Percentiles rank a stretch among this genome's conserved stretches.
Conservation (phyloP, 208 protist genomes). For the Spongospora subterranea region DNA sequence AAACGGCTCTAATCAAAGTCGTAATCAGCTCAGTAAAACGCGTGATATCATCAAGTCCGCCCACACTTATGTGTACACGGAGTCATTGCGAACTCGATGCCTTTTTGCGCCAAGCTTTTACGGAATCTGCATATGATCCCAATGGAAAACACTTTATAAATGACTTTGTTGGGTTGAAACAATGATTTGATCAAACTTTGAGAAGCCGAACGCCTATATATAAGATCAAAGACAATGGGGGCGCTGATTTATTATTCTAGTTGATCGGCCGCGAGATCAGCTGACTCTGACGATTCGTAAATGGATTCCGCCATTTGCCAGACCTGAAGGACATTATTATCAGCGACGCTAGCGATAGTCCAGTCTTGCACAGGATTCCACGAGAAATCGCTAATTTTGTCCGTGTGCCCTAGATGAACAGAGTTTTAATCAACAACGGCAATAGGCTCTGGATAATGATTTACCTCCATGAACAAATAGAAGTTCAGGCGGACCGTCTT, state of each 20-base stretch:
- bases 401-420: slow-evolving; percentile 88
- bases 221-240: not conserved
- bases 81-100: too few species aligned
- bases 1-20: not conserved
- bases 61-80: too few species aligned
- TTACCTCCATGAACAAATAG: slow-evolving; percentile 88
- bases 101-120: too few species aligned
- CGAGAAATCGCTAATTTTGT: slow-evolving; percentile 86
- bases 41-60: not conserved
- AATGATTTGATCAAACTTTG: not conserved
- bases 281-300: slow-evolving; percentile 64
- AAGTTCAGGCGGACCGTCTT: slow-evolving; percentile 86
- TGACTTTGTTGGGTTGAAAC: too few species aligned
- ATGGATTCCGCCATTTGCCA: slow-evolving; percentile 83
- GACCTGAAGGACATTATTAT: slow-evolving; percentile 94
- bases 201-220: not conserved
- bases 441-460: not conserved
- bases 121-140: too few species aligned
- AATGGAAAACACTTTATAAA: too few species aligned
- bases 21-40: not conserved
- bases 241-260: not conserved
- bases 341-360: slow-evolving; percentile 88
- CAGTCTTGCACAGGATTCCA: slow-evolving; percentile 88
- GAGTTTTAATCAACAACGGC: not conserved
- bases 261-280: slow-evolving; percentile 56